Base-by-base conservation (phyloP, 345 rosid species). In the Populus pruinosa region DNA sequence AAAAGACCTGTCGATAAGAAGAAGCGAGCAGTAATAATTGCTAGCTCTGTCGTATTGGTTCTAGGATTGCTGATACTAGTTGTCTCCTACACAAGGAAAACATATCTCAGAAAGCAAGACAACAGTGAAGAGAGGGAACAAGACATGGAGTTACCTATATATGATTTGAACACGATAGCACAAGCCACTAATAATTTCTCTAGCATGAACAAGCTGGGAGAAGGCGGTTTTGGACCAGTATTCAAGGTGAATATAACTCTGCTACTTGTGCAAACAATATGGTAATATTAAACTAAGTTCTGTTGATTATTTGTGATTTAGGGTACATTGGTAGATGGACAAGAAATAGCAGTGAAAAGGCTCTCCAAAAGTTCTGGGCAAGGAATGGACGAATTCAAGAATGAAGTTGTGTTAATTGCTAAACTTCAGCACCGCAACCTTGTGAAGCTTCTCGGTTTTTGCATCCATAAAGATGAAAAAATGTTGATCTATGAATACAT, bases 331-430 rank as follows among this genome's bases (percentile, higher is more conserved):
- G 31, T 21, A 35, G 77, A 82, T 73, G 87, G 89, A 27, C 83
- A 74, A 74, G 88, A 87, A 80, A 78, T 89, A 17, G 92, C 89
- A 8, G 87, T 89, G 64, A 89, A 89, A 62, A 86, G 88, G 80
- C 85, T 87, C 20, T 86, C 90, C 0, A 67, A 23, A 67, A 73
- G 76, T 62, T 89, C 92, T 12, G 79, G 83, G 3, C 88, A 85
- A 82, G 92, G 92, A 50, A 1, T 73, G 38, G 75, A 11, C 4
- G 74, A 71, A 27, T 71, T 71, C 43, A 29, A 38, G 5, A 71
- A 71, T 17, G 74, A 71, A 71, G 74, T 71, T 31, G 10, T 71
- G 3, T 27, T 49, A 8, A 71, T 71, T 49, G 63, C 63, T 17
- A 71, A 71, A 49, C 74, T 71, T 31, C 74, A 71, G 43, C 74